Percentiles rank a stretch among this genome's conserved stretches.
These are phyloP conservation scores for Penicillium oxalicum DNA, from an alignment of 2,329 filamentous ascomycete species.

Conservation along the genomic window DNA sequence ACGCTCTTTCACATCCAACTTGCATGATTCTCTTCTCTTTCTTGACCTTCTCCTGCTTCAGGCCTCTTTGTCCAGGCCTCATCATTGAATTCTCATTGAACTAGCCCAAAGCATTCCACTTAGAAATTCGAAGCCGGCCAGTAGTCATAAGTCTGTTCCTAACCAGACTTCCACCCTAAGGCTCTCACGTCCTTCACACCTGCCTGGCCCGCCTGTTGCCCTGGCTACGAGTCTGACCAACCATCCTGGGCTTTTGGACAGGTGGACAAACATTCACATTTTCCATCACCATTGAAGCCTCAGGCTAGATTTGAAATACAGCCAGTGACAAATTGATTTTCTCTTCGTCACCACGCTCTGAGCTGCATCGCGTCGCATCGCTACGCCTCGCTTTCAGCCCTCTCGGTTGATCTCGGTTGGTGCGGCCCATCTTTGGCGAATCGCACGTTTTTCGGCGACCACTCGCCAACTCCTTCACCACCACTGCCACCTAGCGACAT, in stretches of 20 bases:
- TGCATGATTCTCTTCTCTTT: background rate
- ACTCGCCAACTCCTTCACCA: background rate
- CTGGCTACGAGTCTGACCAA: slow-evolving; percentile 30
- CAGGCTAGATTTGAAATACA: slow-evolving; percentile 13
- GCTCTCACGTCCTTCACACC: slow-evolving; percentile 1
- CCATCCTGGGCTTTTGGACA: slow-evolving; percentile 15
- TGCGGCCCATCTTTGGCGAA: background rate
- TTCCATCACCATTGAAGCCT: slow-evolving; percentile 4
- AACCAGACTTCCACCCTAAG: background rate
- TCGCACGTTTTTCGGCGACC: background rate
- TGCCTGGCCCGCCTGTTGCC: slow-evolving; percentile 30
- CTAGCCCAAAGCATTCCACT: too few species aligned
- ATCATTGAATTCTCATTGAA: too few species aligned
- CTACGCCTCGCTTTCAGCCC: slow-evolving; percentile 5
- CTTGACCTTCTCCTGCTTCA: background rate
- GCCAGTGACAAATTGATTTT: slow-evolving; percentile 16
- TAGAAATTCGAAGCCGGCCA: too few species aligned
- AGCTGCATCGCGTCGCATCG: slow-evolving; percentile 4
- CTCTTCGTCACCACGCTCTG: slow-evolving; percentile 6
- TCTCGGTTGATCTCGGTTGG: background rate
- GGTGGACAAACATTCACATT: slow-evolving; percentile 16
- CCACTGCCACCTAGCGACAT: background rate
- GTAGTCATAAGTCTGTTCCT: too few species aligned
- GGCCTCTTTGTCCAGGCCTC: background rate
- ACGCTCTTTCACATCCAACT: background rate